Evolutionary conservation across 116 monocot genomes (phyloP), one percentile per base, ranked within the genome.

Genomic region (Dioscorea cayenensis): DNA sequence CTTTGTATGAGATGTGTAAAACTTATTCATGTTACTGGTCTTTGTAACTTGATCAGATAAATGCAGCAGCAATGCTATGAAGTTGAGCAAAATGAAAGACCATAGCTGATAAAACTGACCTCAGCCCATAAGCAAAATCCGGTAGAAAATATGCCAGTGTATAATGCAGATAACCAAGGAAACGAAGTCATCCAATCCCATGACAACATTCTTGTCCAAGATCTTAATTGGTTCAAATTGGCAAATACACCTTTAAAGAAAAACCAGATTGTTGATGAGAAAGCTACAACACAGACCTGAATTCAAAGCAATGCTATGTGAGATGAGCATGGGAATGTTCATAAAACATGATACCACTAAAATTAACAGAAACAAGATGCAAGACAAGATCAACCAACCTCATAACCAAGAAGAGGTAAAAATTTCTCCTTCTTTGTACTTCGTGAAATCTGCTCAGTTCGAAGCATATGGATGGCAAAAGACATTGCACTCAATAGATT

Each of bases 131-230:
- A 77, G 81, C 95, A 95, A 63, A 95, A 51, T 11, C 79, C 86
- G 23, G 95, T 84, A 43, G 95, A 91, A 69, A 91, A 84, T 67
- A 95, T 25, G 36, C 94, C 94, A 21, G 91, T 91, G 77, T 94
- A 94, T 23, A 94, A 49, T 69, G 94, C 88, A 32, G 94, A 88
- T 82, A 94, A 80, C 94, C 94, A 94, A 51, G 94, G 94, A 82
- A 94, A 94, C 68, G 77, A 79, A 71, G 77, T 28, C 36, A 86
- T 73, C 51, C 68, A 80, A 77, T 84, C 73, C 80, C 84, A 84
- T 13, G 77, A 23, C 7, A 16, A 65, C 25, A 75, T 71, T 79
- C 80, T 87, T 36, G 73, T 50, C 63, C 70, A 82, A 5, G 76
- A 71, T 72, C 64, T 80, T 27, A 71, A 51, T 51, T 76, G 73